Evolutionary conservation across 495 filamentous ascomycete species (phyloP).

Genomic region (Podospora pseudoanserina): DNA sequence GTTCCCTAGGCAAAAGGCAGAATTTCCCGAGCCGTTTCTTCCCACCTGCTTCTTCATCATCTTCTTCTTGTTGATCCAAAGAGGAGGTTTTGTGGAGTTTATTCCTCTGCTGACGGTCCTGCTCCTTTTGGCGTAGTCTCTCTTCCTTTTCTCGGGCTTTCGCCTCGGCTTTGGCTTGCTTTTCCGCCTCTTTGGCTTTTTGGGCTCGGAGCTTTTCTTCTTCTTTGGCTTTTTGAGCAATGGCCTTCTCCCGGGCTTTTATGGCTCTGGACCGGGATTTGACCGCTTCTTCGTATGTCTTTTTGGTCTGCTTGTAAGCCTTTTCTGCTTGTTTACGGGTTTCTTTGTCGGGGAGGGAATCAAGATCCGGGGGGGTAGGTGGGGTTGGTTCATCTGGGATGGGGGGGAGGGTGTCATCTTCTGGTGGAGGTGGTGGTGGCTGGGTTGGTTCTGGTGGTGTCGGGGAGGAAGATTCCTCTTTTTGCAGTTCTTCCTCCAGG

Average conservation of each 20-base stretch:
- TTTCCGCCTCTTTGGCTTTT: slow-evolving; percentile 29
- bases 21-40: slow-evolving; percentile 64
- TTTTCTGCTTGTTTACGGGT: slow-evolving; percentile 62
- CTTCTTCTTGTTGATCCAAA: slow-evolving; percentile 3
- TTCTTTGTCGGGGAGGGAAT: slow-evolving; percentile 55
- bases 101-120: slow-evolving; percentile 22
- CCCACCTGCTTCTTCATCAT: slow-evolving; percentile 29
- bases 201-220: slow-evolving; percentile 37
- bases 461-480: not conserved
- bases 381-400: slow-evolving; percentile 43
- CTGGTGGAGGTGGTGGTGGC: not conserved
- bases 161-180: slow-evolving; percentile 16
- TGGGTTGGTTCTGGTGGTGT: not conserved
- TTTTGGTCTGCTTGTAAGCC: slow-evolving; percentile 53
- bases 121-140: slow-evolving; percentile 23
- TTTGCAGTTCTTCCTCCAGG: not conserved
- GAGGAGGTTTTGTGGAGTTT: slow-evolving; percentile 1
- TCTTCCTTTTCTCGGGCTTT: slow-evolving; percentile 14
- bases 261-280: slow-evolving; percentile 61
- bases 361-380: slow-evolving; percentile 46
- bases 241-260: slow-evolving; percentile 54
- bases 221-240: slow-evolving; percentile 54
- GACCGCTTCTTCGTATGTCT: slow-evolving; percentile 57
- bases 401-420: slow-evolving; percentile 29
- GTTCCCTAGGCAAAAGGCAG: slow-evolving; percentile 64